Conservation (phyloP, 305 asterid genomes). For the Nicotiana rustica region DNA sequence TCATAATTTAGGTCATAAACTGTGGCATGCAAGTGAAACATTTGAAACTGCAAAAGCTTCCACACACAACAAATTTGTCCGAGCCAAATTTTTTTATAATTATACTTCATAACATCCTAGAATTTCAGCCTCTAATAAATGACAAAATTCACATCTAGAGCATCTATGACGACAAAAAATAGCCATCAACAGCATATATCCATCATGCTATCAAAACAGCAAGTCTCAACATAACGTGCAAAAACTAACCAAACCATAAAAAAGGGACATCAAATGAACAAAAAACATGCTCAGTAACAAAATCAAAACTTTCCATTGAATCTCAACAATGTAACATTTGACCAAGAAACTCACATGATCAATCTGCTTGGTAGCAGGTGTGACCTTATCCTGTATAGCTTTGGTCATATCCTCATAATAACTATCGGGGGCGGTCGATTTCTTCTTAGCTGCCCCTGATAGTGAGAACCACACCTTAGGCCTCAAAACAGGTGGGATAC, state of each 20-base stretch:
- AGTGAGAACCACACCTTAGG: constrained; percentile 93
- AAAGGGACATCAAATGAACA: not conserved
- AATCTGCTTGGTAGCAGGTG: constrained; percentile 94
- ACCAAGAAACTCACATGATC: constrained; percentile 69
- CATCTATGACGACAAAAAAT: not conserved
- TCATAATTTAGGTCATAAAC: not conserved
- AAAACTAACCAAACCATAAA: not conserved
- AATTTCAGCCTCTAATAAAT: not conserved
- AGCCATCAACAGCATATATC: not conserved
- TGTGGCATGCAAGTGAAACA: not conserved
- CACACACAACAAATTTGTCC: not conserved
- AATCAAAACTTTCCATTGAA: not conserved
- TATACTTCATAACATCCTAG: not conserved
- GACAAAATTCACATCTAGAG: not conserved
- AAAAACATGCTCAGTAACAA: not conserved
- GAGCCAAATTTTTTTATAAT: not conserved
- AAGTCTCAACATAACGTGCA: not conserved
- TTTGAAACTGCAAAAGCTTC: not conserved
- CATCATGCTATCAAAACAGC: not conserved
- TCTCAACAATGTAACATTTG: not conserved
- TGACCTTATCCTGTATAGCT: constrained; percentile 80
- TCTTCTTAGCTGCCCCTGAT: constrained; percentile 97
- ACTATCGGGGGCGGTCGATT: constrained; percentile 91
- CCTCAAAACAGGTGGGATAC: constrained; percentile 83
- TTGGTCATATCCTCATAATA: constrained; percentile 74